A percentile compares a stretch with the other conserved stretches of the same genome.
Evolutionary conservation across 2,329 filamentous ascomycete genomes (phyloP).

Genomic region (Ceratocystis papillata): DNA sequence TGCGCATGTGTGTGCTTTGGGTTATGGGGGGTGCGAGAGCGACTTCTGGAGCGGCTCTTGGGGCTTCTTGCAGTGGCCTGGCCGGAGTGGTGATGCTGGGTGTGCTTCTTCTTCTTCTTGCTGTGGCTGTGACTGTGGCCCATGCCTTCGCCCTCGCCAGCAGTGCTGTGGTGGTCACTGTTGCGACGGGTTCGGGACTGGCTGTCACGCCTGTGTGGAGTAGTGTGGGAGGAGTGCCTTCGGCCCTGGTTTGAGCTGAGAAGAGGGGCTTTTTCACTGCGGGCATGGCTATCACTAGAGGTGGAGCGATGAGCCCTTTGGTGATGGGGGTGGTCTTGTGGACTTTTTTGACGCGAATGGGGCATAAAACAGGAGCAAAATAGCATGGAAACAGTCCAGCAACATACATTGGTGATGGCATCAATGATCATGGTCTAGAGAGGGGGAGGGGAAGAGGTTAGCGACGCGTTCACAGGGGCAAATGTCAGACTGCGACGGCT

Average conservation of each 20-base stretch:
- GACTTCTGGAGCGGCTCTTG: not conserved
- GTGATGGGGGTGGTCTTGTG: not conserved
- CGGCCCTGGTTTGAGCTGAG: no score
- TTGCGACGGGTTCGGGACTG: no score
- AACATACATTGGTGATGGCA: slow-evolving; percentile 50
- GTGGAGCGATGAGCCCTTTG: not conserved
- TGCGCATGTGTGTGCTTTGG: not conserved
- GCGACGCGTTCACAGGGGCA: slow-evolving; percentile 24
- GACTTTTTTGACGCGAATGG: slow-evolving; percentile 28
- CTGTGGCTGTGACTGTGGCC: not conserved
- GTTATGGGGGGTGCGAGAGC: not conserved
- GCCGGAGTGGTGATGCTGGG: slow-evolving; percentile 24
- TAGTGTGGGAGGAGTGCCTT: no score
- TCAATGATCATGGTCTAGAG: slow-evolving; percentile 52
- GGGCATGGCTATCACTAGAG: not conserved
- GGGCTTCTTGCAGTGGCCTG: not conserved
- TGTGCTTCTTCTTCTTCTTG: not conserved
- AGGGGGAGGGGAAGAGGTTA: slow-evolving; percentile 30
- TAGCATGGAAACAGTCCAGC: slow-evolving; percentile 26
- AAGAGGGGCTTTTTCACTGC: not conserved
- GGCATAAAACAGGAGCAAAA: slow-evolving; percentile 31
- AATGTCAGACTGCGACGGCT: slow-evolving; percentile 21
- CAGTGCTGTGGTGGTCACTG: not conserved
- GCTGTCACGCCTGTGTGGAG: no score
- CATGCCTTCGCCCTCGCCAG: not conserved